These are phyloP conservation scores for Nicotiana obtusifolia DNA, from an alignment of 257 asterid genomes.

Conservation along the genomic window DNA sequence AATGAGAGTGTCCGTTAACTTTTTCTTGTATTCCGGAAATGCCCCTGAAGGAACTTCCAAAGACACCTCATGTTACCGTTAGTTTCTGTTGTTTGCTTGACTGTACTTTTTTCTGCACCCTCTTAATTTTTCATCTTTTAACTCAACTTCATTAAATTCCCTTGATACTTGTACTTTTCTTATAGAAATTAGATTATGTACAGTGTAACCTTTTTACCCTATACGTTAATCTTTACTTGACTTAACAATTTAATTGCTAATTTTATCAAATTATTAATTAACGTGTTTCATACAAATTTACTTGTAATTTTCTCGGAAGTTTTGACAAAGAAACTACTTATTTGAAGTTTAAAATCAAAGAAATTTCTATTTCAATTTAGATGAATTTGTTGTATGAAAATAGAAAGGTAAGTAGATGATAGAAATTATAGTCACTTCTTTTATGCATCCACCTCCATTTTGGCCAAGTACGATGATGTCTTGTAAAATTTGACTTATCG, in stretches of 20 bases:
- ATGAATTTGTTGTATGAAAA: background rate
- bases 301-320: too few relatives aligned
- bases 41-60: slow-evolving; percentile 72
- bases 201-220: too few relatives aligned
- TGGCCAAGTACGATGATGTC: background rate
- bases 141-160: background rate
- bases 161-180: background rate
- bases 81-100: slow-evolving; percentile 17
- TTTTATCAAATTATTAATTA: too few relatives aligned
- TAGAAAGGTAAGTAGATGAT: background rate
- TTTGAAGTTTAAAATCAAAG: background rate
- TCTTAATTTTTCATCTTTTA: slow-evolving; percentile 13
- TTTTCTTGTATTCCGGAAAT: slow-evolving; percentile 30
- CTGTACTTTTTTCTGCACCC: slow-evolving; percentile 24
- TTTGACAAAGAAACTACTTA: background rate
- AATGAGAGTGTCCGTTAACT: slow-evolving; percentile 43
- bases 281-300: too few relatives aligned
- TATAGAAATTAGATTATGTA: too few relatives aligned
- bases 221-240: too few relatives aligned
- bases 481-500: background rate
- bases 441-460: background rate
- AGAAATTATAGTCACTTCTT: background rate
- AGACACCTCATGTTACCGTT: slow-evolving; percentile 76
- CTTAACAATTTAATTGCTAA: too few relatives aligned
- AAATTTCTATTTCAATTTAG: background rate